Base-by-base conservation (phyloP, 495 filamentous ascomycete genomes). In the Aspergillus indologenus region DNA sequence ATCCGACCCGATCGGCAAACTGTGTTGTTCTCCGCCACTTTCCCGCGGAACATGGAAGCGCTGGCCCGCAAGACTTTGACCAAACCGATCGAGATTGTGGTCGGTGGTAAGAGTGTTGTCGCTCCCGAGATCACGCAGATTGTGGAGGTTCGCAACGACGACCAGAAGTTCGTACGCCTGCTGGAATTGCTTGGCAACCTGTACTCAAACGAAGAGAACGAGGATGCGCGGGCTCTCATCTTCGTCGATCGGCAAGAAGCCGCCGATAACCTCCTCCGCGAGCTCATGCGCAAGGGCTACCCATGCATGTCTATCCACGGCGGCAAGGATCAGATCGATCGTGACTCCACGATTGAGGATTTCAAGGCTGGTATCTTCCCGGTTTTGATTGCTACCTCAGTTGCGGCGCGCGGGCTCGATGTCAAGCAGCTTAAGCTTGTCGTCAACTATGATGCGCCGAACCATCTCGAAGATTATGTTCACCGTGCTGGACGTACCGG, bases 401-500 rank as follows among this genome's bases (percentile, higher is more conserved):
- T 99, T 59, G 95, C 95, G 5, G 95, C 95, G 44, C 88, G 95
- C 65, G 95, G 95, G 17, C 74, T 99, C 23, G 95, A 99, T 69
- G 93, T 99, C 43, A 96, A 97, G 71, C 91, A 98, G 71, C 78
- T 99, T 23, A 96, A 96, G 71, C 78, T 98, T 18, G 95, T 99
- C 20, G 86, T 99, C 67, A 99, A 99, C 64, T 99, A 92, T 68
- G 95, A 99, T 70, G 88, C 89, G 4, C 95, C 95, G 3, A 96
- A 96, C 68, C 95, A 99, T 74, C 77, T 96, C 31, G 95, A 99
- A 74, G 95, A 99, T 68, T 99, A 99, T 66, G 93, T 99, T 11
- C 95, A 99, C 70, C 89, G 95, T 63, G 90, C 89, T 54, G 95
- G 95, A 52, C 86, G 95, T 58, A 99, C 95, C 9, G 95, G 95